Evolutionary conservation across 176 grass and related monocot genomes (phyloP).

Genomic region (Oryza rufipogon): DNA sequence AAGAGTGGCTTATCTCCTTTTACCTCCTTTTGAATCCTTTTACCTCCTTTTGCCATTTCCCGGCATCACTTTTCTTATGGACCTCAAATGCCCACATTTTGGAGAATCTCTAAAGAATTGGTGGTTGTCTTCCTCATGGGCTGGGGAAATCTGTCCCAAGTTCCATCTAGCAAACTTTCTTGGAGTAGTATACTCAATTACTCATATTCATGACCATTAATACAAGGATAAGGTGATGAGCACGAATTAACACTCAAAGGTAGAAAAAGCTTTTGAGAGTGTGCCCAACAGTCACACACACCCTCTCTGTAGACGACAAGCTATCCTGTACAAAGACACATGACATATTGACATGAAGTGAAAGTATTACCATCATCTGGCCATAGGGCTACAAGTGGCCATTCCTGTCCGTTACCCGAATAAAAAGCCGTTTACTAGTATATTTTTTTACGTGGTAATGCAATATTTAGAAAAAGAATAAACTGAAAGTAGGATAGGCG

Average conservation of each 20-base stretch:
- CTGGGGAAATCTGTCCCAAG: slow-evolving; percentile 28
- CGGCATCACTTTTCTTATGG: neutral
- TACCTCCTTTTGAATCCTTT: slow-evolving; percentile 3
- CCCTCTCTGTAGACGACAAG: slow-evolving; percentile 22
- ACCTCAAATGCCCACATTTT: slow-evolving; percentile 24
- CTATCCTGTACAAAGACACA: slow-evolving; percentile 16
- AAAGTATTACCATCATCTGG: neutral
- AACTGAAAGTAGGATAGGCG: too few relatives aligned
- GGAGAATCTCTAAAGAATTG: slow-evolving; percentile 25
- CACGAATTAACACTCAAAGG: neutral
- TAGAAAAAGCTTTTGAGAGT: neutral
- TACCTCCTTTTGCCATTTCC: neutral
- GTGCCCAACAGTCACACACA: neutral
- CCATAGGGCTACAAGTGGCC: neutral
- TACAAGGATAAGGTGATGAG: neutral
- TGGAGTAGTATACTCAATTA: neutral
- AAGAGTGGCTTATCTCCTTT: neutral
- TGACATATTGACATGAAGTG: neutral
- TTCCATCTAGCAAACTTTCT: neutral
- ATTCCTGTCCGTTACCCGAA: too few relatives aligned
- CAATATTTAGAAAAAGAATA: too few relatives aligned
- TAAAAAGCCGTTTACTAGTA: too few relatives aligned
- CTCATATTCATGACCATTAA: neutral
- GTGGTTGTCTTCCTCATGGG: slow-evolving; percentile 17
- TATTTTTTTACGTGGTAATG: too few relatives aligned